phyloP scores from a whole-genome alignment of 768 basidiomycete genomes.

The Psilocybe azurescens region DNA sequence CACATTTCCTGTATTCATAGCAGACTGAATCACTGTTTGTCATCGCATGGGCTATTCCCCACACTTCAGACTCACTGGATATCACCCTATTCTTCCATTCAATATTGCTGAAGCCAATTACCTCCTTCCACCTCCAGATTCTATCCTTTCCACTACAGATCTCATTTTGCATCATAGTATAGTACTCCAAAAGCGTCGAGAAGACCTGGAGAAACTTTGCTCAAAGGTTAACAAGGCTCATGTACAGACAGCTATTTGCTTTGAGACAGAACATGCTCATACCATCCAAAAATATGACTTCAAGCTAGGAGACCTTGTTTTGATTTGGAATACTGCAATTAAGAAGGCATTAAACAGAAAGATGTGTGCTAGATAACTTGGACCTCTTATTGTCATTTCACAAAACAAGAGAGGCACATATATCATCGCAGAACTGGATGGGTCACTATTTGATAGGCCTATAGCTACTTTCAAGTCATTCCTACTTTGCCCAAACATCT shows the following conservation, averaged over 20 bases:
- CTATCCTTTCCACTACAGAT: slow-evolving; percentile 14
- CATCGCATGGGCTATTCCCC: slow-evolving; percentile 34
- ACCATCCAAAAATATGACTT: slow-evolving; percentile 23
- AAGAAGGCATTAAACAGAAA: not conserved
- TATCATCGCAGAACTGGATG: not conserved
- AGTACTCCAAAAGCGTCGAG: slow-evolving; percentile 24
- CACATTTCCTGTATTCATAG: slow-evolving; percentile 34
- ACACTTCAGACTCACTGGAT: slow-evolving; percentile 33
- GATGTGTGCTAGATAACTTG: slow-evolving; percentile 1
- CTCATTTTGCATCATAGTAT: slow-evolving; percentile 21
- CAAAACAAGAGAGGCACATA: not conserved
- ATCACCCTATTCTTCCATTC: slow-evolving; percentile 25
- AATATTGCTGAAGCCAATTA: not conserved
- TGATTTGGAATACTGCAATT: slow-evolving; percentile 34
- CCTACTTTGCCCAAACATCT: not conserved
- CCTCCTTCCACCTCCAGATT: not conserved
- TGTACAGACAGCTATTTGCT: slow-evolving; percentile 13
- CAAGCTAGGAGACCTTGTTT: slow-evolving; percentile 31
- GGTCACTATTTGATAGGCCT: not conserved
- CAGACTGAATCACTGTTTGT: slow-evolving; percentile 35
- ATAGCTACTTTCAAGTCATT: not conserved
- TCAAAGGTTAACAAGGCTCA: slow-evolving; percentile 15
- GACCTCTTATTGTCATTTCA: not conserved
- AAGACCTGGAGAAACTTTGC: slow-evolving; percentile 13
- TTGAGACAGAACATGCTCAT: slow-evolving; percentile 28